Evolutionary conservation across 140 eudicot species (phyloP), one percentile per base, ranked within the genome.

Genomic region (Bidens hawaiensis): DNA sequence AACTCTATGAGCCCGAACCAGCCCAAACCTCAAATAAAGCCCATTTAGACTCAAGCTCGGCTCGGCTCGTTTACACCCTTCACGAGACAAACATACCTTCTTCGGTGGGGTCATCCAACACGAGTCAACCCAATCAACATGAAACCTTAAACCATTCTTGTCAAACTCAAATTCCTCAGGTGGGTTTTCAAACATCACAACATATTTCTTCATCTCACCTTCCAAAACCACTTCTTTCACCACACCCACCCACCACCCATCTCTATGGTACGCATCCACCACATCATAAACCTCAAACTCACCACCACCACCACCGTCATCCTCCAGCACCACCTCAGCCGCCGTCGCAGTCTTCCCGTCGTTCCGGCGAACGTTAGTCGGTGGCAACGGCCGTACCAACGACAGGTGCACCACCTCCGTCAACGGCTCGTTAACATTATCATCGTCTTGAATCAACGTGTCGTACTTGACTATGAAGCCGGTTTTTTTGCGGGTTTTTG

Each of bases 181-280:
- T 1, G 86, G 83, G 9, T 57, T 54, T 2, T 63, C 49, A 57
- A 81, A 76, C 18, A 23, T 15, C 5, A 81, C 77, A 34, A 46
- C 6, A 61, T 48, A 72, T 25, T 23, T 69, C 21, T 1, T 45
- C 28, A 17, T 3, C 18, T 33, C 64, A 3, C 7, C 23, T 2
- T 53, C 73, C 5, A 13, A 36, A 1, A 73, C 4, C 69, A 52
- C 70, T 12, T 41, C 36, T 3, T 60, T 14, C 6, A 81, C 69
- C 23, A 63, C 77, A 0, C 86, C 86, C 1, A 26, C 18, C 86
- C 86, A 76, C 86, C 86, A 81, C 12, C 80, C 86, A 43, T 81
- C 86, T 8, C 73, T 56, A 21, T 68, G 67, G 12, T 6, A 43
- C 28, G 80, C 77, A 59, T 81, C 86, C 0, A 81, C 69, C 2